Evolutionary conservation across 1,139 yeast genomes (phyloP).

Genomic region (Arxiozyma telluris): DNA sequence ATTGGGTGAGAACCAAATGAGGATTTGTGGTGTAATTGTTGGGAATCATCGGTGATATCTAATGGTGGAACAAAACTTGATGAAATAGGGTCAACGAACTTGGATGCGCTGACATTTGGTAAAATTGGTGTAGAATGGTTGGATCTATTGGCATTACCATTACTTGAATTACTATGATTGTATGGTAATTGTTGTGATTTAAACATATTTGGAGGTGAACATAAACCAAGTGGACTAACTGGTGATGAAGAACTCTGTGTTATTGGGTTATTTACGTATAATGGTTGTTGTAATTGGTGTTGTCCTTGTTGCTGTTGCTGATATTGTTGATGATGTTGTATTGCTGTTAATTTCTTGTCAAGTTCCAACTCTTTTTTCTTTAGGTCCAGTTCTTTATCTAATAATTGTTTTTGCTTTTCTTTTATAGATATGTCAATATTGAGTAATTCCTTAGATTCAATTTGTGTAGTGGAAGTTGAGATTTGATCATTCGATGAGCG

Average conservation of each 20-base stretch:
- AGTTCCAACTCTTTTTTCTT: background rate
- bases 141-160: background rate
- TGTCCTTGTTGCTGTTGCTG: background rate
- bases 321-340: slow-evolving; percentile 12
- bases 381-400: slow-evolving; percentile 33
- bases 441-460: background rate
- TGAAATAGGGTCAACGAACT: slow-evolving; percentile 16
- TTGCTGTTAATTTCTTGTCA: slow-evolving; percentile 8
- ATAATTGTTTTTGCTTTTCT: slow-evolving; percentile 34
- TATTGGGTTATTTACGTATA: background rate
- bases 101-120: slow-evolving; percentile 8
- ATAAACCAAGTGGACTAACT: background rate
- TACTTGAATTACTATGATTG: background rate
- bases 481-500: background rate
- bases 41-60: slow-evolving; percentile 6
- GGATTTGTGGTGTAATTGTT: slow-evolving; percentile 2
- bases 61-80: slow-evolving; percentile 8
- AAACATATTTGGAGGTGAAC: background rate
- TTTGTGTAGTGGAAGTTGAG: background rate
- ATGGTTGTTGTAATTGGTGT: slow-evolving; percentile 10
- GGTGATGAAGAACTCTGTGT: slow-evolving; percentile 1
- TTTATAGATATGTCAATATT: slow-evolving; percentile 7
- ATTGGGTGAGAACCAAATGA: slow-evolving; percentile 14
- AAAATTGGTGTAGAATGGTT: slow-evolving; percentile 6
- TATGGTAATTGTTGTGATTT: slow-evolving; percentile 2